Evolutionary conservation across 2,329 filamentous ascomycete species (phyloP), one percentile per base, ranked within the genome.

Genomic region (Fusarium sp.): DNA sequence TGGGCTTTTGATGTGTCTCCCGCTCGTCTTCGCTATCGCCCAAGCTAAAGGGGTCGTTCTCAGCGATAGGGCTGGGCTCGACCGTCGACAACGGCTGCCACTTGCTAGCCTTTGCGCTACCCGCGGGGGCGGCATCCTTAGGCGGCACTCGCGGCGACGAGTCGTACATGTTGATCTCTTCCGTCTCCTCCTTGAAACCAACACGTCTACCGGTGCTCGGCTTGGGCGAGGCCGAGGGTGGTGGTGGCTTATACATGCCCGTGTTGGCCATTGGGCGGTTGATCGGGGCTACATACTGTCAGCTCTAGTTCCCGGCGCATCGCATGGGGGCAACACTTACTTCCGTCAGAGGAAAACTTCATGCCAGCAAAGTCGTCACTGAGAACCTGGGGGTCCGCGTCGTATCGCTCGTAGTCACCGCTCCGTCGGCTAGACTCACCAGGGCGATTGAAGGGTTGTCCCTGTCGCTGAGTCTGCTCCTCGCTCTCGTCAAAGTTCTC

Each of bases 11-110:
- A 74, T 85, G 84, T 61, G 80, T 79, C 58, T 81, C 85, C 81
- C 93, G 96, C 80, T 99, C 96, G 72, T 97, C 94, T 72, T 98
- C 95, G 75, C 93, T 97, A 74, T 98, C 95, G 5, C 96, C 96
- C 13, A 99, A 86, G 75, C 93, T 97, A 81, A 99, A 99, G 0
- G 96, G 96, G 76, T 99, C 96, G 74, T 97, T 95, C 73, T 98
- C 93, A 11, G 87, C 86, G 67, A 97, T 91, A 13, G 95, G 94
- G 68, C 88, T 90, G 1, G 94, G 93, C 54, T 96, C 69, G 13
- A 97, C 89, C 0, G 90, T 86, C 11, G 94, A 93, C 73, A 99
- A 83, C 9, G 96, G 95, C 80, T 99, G 95, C 96, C 96, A 99
- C 83, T 99, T 99, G 86, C 94, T 97, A 49, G 87, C 81, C 82